Base-by-base conservation (phyloP, 495 filamentous ascomycete species). In the Aspergillus homomorphus region DNA sequence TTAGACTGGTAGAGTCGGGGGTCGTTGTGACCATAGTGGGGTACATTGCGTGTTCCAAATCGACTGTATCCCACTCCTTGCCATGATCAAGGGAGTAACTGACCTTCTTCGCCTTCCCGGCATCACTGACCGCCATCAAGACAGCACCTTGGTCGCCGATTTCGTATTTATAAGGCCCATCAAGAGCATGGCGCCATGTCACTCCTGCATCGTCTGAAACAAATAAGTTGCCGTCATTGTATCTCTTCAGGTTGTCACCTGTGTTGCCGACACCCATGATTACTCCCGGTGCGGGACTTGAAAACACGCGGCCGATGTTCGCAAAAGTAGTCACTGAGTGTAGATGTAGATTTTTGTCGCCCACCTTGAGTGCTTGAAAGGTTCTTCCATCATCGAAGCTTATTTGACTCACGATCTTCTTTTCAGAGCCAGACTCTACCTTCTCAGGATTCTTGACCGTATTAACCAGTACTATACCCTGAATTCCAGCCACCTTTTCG, bases 181-280 rank as follows among this genome's bases (percentile, higher is more conserved):
- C 75, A 6, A 86, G 79, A 1, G 86, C 89, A 61, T 79, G 73
- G 6, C 63, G 80, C 94, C 94, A 98, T 14, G 85, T 96, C 55
- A 87, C 68, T 42, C 94, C 94, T 4, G 91, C 94, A 71, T 98
- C 88, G 60, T 96, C 91, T 1, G 94, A 97, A 42, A 97, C 83
- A 62, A 85, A 98, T 2, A 96, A 81, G 67, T 89, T 82, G 22
- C 89, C 85, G 18, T 94, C 80, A 1, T 76, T 76, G 60, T 87
- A 89, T 14, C 75, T 62, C 43, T 84, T 77, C 1, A 98, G 82
- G 60, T 81, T 74, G 26, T 87, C 78, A 45, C 94, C 94, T 4
- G 83, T 90, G 65, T 97, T 97, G 16, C 94, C 94, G 58, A 94
- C 82, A 8, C 88, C 94, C 90, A 97, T 95, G 21, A 96, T 83